Evolutionary conservation across 2,329 filamentous ascomycete species (phyloP), one percentile per base, ranked within the genome.

Genomic region (Colletotrichum sp.): DNA sequence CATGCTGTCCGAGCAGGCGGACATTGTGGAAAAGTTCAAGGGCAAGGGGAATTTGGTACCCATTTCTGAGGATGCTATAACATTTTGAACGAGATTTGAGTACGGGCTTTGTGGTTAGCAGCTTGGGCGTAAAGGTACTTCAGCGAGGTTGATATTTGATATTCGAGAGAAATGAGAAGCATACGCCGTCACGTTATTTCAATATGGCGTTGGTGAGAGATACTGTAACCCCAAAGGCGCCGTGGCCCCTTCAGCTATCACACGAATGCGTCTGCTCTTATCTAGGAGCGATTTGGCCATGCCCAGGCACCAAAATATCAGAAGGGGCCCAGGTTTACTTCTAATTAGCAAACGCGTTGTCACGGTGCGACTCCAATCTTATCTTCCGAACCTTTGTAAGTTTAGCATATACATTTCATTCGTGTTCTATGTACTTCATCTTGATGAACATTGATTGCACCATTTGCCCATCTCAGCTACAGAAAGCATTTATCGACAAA

Each of bases 1-100:
- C 13, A 84, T 91, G 81, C 78, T 92, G 77, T 87, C 86, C 44
- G 89, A 92, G 80, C 89, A 92, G 80, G 90, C 88, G 15, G 82
- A 87, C 72, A 86, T 91, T 60, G 60, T 87, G 66, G 86, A 90
- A 81, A 84, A 82, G 15, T 91, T 89, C 78, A 86, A 86, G 71
- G 89, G 90, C 0, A 84, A 85, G 26, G 90, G 89, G 0, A 77
- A 86, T 10, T 77, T 92, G 71, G 83, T 85, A 71, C 85, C 86
- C 0, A 90, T 90, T 77, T 83, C 84, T 44, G 81, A 82, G 76
- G 82, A 82, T 64, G 77, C 70, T 2, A 6, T 34, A 15, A 78
- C 70, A 2, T 78, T 76, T 36, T 84, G 71, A 83, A 80, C 15
- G 13, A 7, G 65, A 39, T 16, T 52, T 15, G 26, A 26, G 57